These are phyloP conservation scores for Rhizopus arrhizus DNA, from an alignment of 371 early-diverging fungal species.

Conservation along the genomic window DNA sequence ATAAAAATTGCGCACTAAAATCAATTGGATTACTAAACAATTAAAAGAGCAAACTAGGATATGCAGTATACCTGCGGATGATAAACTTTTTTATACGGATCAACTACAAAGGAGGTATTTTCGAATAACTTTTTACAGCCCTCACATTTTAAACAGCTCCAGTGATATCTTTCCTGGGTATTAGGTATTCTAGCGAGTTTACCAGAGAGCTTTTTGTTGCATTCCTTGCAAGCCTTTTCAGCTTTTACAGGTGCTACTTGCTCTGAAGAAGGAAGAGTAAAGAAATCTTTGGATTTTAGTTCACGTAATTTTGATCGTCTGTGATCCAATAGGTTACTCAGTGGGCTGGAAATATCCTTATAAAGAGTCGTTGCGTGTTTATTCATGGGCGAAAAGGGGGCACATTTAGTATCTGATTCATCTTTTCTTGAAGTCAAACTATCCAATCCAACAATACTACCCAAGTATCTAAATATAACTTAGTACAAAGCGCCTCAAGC, in stretches of 20 bases:
- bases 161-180: conserved; percentile 35
- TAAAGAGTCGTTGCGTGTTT: conserved; percentile 5
- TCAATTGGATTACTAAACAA: not conserved
- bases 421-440: conserved; percentile 4
- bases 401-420: not conserved
- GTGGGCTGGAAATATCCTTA: not conserved
- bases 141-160: conserved; percentile 41
- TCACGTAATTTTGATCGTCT: conserved; percentile 7
- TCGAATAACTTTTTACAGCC: conserved; percentile 35
- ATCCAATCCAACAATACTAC: conserved; percentile 9
- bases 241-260: not conserved
- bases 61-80: conserved; percentile 37
- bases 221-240: conserved; percentile 27
- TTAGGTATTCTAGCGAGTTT: conserved; percentile 39
- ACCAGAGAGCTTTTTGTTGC: conserved; percentile 32
- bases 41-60: not conserved
- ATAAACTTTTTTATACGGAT: conserved; percentile 27
- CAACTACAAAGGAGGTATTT: conserved; percentile 35
- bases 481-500: not conserved
- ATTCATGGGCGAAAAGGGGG: not conserved
- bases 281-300: conserved; percentile 1
- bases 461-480: conserved; percentile 3
- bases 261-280: not conserved
- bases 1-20: conserved; percentile 3
- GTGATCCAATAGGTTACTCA: conserved; percentile 17